These are phyloP conservation scores for Apophysomyces sp. DNA, from an alignment of 371 early-diverging fungal species.

Conservation along the genomic window DNA sequence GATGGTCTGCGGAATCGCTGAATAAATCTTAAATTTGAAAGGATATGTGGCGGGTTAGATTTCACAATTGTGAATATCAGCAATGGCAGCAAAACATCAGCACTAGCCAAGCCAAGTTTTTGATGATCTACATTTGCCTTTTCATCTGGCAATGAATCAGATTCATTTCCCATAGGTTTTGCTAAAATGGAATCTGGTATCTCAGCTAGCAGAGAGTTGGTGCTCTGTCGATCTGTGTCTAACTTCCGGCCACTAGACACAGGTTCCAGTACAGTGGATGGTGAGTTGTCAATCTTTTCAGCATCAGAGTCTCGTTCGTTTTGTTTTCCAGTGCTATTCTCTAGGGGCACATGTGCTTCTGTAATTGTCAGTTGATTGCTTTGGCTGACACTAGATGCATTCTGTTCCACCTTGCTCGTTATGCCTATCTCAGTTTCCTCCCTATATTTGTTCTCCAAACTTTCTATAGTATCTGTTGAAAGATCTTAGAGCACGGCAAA, in stretches of 20 bases:
- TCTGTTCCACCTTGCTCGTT: conserved; percentile 23
- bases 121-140: conserved; percentile 8
- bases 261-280: too few species aligned
- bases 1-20: conserved; percentile 52
- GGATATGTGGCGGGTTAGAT: conserved; percentile 64
- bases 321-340: too few species aligned
- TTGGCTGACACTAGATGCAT: conserved; percentile 2
- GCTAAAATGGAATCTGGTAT: not conserved
- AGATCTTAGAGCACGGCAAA: not conserved
- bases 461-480: conserved; percentile 19
- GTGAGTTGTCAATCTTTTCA: too few species aligned
- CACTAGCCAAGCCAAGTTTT: conserved; percentile 30
- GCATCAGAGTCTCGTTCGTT: too few species aligned
- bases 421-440: conserved; percentile 12
- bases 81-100: conserved; percentile 67
- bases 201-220: not conserved
- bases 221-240: not conserved
- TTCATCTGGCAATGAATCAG: not conserved
- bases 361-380: not conserved
- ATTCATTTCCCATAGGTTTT: not conserved
- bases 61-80: conserved; percentile 69
- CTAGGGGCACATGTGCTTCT: too few species aligned
- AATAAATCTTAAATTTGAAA: conserved; percentile 61
- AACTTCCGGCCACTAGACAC: too few species aligned
- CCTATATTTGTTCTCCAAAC: conserved; percentile 21